A percentile compares a stretch with the other conserved stretches of the same genome.
Evolutionary conservation across 140 eudicot species (phyloP).

Genomic region (Stevia rebaudiana): DNA sequence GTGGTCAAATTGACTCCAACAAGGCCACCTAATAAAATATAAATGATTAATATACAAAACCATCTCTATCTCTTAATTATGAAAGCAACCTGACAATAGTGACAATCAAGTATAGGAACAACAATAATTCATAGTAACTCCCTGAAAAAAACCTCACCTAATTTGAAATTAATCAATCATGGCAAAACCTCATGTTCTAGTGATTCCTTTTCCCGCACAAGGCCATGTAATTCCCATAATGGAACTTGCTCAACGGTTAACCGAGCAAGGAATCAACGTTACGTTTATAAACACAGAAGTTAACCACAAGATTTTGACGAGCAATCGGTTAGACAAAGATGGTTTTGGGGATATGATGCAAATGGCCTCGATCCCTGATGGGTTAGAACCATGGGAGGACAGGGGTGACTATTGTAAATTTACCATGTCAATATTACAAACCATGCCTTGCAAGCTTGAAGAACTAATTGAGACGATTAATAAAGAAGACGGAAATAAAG

Average conservation of each 20-base stretch:
- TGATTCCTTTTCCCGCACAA: slow-evolving; percentile 15
- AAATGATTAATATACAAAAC: background rate
- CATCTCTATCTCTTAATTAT: background rate
- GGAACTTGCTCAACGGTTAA: slow-evolving; percentile 4
- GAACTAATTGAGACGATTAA: slow-evolving; percentile 36
- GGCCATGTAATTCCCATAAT: slow-evolving; percentile 10
- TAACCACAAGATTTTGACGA: background rate
- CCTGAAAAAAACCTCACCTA: slow-evolving; percentile 3
- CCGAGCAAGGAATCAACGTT: slow-evolving; percentile 7
- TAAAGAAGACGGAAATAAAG: slow-evolving; percentile 6
- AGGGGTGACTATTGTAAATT: slow-evolving; percentile 39
- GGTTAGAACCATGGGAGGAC: slow-evolving; percentile 53
- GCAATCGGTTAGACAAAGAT: background rate
- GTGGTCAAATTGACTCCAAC: background rate
- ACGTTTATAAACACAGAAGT: slow-evolving; percentile 7
- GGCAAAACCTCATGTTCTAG: slow-evolving; percentile 5
- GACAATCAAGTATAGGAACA: background rate
- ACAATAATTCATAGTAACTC: background rate
- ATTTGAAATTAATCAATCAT: background rate
- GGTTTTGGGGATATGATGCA: slow-evolving; percentile 9
- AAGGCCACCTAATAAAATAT: background rate
- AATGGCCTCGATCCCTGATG: slow-evolving; percentile 54
- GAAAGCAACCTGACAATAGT: background rate
- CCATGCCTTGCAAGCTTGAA: slow-evolving; percentile 44
- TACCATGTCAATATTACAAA: slow-evolving; percentile 2